Base-by-base conservation (phyloP, 2,329 filamentous ascomycete genomes). In the Botrytis deweyae region DNA sequence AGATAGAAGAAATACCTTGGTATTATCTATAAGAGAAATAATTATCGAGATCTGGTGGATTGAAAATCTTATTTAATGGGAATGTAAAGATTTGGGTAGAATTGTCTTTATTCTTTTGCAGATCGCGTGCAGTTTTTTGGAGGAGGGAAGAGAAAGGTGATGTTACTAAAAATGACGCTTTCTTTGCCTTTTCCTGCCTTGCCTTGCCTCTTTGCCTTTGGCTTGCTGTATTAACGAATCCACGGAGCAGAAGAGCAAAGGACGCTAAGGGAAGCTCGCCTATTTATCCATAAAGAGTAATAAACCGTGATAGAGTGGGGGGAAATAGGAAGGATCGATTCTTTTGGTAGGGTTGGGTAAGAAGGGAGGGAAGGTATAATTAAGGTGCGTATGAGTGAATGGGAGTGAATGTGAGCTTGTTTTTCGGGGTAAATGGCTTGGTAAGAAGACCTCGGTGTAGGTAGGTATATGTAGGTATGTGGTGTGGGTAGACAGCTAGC, bases 41-140 rank as follows among this genome's bases (percentile, higher is more conserved):
- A 42, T 10, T 58, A 42, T 69, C 33, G 58, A 64, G 44, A 52
- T 33, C 33, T 33, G 33, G 33, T 33, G 33, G 33, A 33, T 33
- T 33, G 36, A 64, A 36, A 33, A 29, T 22, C 36, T 61, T 62
- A 33, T 40, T 52, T 25, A 33, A 40, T n/a, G 29, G 58, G 33
- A 52, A 20, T 33, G 63, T 69, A 22, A 36, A 72, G 59, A 38
- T 22, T 42, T 72, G 42, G 71, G 71, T 6, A 61, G 64, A 49
- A 69, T 72, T 72, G 68, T 62, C 58, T 46, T 29, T 29, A 33
- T 29, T 58, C 14, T 16, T 18, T 69, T 62, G 55, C 36, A 61
- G 71, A 72, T 72, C 71, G 71, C 64, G 71, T 72, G 71, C 63
- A 72, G 38, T 18, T 69, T 68, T 72, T 36, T 55, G 66, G 58